Conservation (phyloP, 2,329 filamentous ascomycete species). For the Penicillium sp. region DNA sequence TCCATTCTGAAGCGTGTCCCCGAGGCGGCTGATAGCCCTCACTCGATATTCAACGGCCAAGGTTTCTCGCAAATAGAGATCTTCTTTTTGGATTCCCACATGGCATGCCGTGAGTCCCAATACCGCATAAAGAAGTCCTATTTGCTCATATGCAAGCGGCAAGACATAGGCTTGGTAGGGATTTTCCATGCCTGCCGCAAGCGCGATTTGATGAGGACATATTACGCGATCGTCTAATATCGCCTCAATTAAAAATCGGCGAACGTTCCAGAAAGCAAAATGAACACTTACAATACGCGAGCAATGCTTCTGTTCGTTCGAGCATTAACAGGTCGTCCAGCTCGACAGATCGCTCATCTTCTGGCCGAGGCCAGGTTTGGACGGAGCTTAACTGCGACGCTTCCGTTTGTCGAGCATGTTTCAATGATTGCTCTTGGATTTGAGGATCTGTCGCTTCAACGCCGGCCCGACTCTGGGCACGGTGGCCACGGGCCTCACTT, state of each 20-base stretch:
- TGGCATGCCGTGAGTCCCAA: slow-evolving; percentile 33
- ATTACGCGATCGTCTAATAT: slow-evolving; percentile 28
- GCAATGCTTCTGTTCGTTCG: not conserved
- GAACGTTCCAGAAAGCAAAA: not conserved
- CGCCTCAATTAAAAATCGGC: not conserved
- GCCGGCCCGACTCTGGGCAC: not conserved
- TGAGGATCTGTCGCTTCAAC: not conserved
- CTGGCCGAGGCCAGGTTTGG: not conserved
- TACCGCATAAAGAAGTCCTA: slow-evolving; percentile 30
- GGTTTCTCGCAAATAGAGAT: slow-evolving; percentile 24
- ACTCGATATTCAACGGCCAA: slow-evolving; percentile 31
- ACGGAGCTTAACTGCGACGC: too few relatives aligned
- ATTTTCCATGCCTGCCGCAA: slow-evolving; percentile 24
- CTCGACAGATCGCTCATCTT: not conserved
- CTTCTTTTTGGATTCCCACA: slow-evolving; percentile 22
- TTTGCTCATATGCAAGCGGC: slow-evolving; percentile 30
- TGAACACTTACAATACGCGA: slow-evolving; percentile 1
- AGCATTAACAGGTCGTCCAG: slow-evolving; percentile 7
- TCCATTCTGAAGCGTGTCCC: slow-evolving; percentile 25
- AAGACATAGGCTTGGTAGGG: slow-evolving; percentile 33
- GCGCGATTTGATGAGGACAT: slow-evolving; percentile 33
- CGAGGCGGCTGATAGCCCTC: slow-evolving; percentile 31
- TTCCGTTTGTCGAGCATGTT: not conserved
- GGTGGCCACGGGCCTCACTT: not conserved
- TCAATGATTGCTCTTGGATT: too few relatives aligned